Evolutionary conservation across 768 basidiomycete genomes (phyloP), one percentile per base, ranked within the genome.

Genomic region (Leccinum obscurum): DNA sequence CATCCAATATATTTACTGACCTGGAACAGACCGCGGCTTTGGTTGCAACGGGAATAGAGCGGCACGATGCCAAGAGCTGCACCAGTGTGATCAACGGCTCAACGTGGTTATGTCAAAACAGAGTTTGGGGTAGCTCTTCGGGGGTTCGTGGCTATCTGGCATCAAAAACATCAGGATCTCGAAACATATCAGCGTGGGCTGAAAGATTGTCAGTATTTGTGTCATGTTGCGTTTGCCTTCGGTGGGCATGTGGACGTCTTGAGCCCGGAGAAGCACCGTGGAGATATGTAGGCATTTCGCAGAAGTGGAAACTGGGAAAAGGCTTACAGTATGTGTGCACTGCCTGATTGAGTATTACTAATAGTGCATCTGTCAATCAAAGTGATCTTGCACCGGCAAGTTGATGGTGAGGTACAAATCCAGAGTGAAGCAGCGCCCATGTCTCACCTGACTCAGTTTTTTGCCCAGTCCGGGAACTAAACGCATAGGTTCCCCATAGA

Each of bases 401-500:
- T 66, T 35, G 24, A 60, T 71, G 70, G 54, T 35, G 51, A 51
- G 30, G 39, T 44, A 56, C 34, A 13, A 35, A 35, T 10, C 60
- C 70, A 62, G 58, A 59, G 62, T 57, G 41, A 46, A 56, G 59
- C 70, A 62, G 58, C 60, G 63, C 62, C 44, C 44, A 50, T 22
- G 44, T 26, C 54, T 56, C 58, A 55, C 35, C 13, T 54, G 57
- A 30, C 41, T 51, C 52, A 50, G 49, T 55, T 55, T 32, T 34
- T 54, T 37, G 30, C 15, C 55, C 9, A 7, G 30, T 28, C 52
- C 60, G 59, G 58, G 51, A 54, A 57, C 59, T 54, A 52, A 52
- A 39, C 26, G 5, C 9, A 59, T n/a, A n/a, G 20, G 24, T 49
- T 51, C 52, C 50, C 51, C 46, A 49, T 11, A 46, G n/a, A 14